Percentiles rank a stretch among this genome's conserved stretches.
These are phyloP conservation scores for Globisporangium cederbergense DNA, from an alignment of 352 stramenopile species.

Conservation along the genomic window DNA sequence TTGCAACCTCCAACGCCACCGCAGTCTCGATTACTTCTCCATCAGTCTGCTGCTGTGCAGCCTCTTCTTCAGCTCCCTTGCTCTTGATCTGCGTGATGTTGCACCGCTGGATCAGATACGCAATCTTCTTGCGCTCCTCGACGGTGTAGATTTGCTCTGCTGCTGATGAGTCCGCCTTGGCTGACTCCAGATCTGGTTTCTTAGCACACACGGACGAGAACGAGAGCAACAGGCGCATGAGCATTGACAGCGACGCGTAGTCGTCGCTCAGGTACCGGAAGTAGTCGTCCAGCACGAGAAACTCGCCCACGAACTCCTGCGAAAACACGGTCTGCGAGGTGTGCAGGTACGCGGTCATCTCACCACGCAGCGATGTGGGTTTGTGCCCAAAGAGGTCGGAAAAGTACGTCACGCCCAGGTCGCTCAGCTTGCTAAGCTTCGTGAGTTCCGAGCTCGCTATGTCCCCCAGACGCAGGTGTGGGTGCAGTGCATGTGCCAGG, in stretches of 20 bases:
- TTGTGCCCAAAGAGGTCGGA: constrained; percentile 39
- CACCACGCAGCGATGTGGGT: constrained; percentile 43
- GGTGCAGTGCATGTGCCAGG: constrained; percentile 56
- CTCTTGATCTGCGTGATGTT: constrained; percentile 11
- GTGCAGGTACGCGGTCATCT: constrained; percentile 71
- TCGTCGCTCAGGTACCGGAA: constrained; percentile 64
- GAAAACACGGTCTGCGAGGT: constrained; percentile 47
- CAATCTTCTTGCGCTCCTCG: constrained; percentile 28
- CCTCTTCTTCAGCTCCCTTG: not conserved
- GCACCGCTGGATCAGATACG: constrained; percentile 25
- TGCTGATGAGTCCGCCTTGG: not conserved
- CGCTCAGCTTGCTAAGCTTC: constrained; percentile 58
- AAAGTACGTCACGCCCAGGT: constrained; percentile 60
- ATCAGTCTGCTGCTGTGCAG: not conserved
- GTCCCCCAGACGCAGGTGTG: constrained; percentile 39
- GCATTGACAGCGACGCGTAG: constrained; percentile 49
- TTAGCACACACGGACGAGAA: constrained; percentile 30
- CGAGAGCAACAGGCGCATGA: constrained; percentile 62
- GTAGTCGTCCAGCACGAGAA: constrained; percentile 59
- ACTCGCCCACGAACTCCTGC: constrained; percentile 48
- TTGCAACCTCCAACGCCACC: not conserved
- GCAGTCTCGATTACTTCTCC: not conserved
- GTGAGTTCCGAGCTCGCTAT: constrained; percentile 40
- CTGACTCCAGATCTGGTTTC: constrained; percentile 12
- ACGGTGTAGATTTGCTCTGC: constrained; percentile 19